These are phyloP conservation scores for Leptographium lundbergii DNA, from an alignment of 2,329 filamentous ascomycete species.

Conservation along the genomic window DNA sequence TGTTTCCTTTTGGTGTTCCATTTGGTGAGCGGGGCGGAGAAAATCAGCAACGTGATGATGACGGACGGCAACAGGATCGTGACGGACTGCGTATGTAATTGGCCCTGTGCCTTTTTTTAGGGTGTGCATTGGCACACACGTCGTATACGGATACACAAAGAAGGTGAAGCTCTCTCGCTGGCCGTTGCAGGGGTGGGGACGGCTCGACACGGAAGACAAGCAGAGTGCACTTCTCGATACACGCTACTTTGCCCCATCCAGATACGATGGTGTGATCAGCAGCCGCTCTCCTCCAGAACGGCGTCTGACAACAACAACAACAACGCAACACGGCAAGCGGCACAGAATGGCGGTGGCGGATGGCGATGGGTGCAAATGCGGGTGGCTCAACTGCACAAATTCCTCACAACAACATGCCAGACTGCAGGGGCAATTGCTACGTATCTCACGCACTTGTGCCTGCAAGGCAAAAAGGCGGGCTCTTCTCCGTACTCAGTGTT, in stretches of 20 bases:
- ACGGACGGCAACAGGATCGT: neutral
- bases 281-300: neutral
- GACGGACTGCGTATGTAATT: neutral
- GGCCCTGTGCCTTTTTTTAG: neutral
- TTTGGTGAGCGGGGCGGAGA: neutral
- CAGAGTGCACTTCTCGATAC: neutral
- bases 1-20: neutral
- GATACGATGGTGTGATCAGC: neutral
- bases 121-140: neutral
- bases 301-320: neutral
- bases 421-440: no score
- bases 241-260: neutral
- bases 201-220: neutral
- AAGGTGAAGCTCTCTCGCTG: neutral
- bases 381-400: no score
- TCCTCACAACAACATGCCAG: no score
- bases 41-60: neutral
- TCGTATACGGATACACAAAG: neutral
- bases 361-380: no score
- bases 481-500: no score
- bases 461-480: no score
- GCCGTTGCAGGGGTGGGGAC: neutral
- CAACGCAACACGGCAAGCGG: neutral
- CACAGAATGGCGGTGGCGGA: neutral
- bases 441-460: no score